Evolutionary conservation across 2,329 filamentous ascomycete species (phyloP), one percentile per base, ranked within the genome.

Genomic region (Madurella fahalii): DNA sequence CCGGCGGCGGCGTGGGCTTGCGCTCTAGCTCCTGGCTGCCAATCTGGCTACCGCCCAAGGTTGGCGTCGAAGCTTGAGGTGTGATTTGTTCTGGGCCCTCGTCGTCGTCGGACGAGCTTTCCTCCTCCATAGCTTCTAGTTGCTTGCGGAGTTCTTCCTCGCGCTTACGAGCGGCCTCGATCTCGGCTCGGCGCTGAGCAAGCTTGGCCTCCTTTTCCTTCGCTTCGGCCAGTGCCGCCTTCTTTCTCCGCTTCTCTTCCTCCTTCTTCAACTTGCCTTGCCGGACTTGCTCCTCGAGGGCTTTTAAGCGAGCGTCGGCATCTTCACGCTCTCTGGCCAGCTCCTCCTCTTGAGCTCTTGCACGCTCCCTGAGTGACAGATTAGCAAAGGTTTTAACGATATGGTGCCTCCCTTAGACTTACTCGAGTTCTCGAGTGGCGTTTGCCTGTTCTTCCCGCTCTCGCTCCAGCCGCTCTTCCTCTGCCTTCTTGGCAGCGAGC

Each of bases 201-300:
- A 96, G 77, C 68, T 88, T 87, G 50, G 85, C 78, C 69, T 97
- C 93, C 68, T 95, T 92, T 64, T 96, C 90, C 71, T 90, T 93
- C 8, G 91, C 84, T 63, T 94, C 90, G 47, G 87, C 88, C 66
- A 89, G 79, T 9, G 91, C 91, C 18, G 90, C 93, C 74, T 96
- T 92, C 77, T 91, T 94, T 64, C 83, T 87, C 59, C 86, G 89
- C 77, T 95, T 96, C 74, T 96, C 94, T 70, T 99, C 94, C 63
- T 95, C 89, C 72, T 96, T 97, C 78, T 90, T 93, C 50, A 97
- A 75, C 75, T 97, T 99, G 65, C 92, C 90, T 68, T 92, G 89
- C 59, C 86, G 86, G 50, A 97, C 91, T 71, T 96, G 91, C 69
- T 97, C 91, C 71, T 99, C 92, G 9, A 99, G 82, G 15, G 90